These are phyloP conservation scores for Buddleja alternifolia DNA, from an alignment of 257 asterid genomes.

Conservation along the genomic window DNA sequence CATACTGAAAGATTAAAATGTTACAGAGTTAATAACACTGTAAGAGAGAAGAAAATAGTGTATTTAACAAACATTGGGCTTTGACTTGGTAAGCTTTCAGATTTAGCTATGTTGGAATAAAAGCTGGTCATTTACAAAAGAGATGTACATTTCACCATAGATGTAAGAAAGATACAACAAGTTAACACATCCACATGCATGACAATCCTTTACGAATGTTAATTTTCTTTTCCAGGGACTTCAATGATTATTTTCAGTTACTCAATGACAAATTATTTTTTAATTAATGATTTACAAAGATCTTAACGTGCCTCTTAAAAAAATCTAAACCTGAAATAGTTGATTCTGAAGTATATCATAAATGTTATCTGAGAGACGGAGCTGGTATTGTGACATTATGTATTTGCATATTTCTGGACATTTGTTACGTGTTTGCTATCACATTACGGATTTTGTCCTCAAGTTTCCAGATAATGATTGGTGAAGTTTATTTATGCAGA, in stretches of 20 bases:
- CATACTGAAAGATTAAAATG: background rate
- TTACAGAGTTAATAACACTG: no score
- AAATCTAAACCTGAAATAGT: constrained; percentile 4
- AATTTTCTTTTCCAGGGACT: background rate
- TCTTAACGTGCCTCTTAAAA: background rate
- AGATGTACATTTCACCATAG: background rate
- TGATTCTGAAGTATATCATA: background rate
- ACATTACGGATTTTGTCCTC: background rate
- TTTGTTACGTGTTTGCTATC: background rate
- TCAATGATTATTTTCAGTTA: background rate
- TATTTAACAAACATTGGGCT: no score
- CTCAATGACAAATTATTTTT: no score
- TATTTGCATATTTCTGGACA: background rate
- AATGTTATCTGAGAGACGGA: background rate
- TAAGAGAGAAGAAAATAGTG: no score
- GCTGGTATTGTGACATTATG: background rate
- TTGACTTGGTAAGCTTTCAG: no score
- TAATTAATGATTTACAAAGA: background rate
- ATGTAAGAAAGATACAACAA: background rate
- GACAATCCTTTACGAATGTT: background rate
- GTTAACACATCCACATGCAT: background rate
- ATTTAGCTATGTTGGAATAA: background rate
- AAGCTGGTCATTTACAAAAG: background rate
- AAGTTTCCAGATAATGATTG: background rate
- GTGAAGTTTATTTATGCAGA: constrained; percentile 13